Percentiles rank a stretch among this genome's conserved stretches.
These are phyloP conservation scores for Chaetomium fimeti DNA, from an alignment of 495 filamentous ascomycete genomes.

Conservation along the genomic window DNA sequence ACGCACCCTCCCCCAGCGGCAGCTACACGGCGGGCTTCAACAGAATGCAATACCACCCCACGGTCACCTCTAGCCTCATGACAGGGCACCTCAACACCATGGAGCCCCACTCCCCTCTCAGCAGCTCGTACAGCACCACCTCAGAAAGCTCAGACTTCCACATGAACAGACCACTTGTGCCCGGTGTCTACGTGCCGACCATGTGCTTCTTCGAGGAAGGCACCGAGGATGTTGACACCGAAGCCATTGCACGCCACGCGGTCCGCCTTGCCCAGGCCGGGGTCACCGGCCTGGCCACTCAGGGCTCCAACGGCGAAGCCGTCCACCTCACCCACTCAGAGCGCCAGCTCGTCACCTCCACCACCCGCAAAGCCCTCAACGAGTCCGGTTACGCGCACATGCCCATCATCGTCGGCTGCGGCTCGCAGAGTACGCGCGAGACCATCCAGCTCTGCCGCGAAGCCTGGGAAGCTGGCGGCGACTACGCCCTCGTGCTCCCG, in stretches of 20 bases:
- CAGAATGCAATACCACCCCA: constrained; percentile 41
- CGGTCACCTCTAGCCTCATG: constrained; percentile 37
- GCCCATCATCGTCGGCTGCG: constrained; percentile 85
- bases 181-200: constrained; percentile 82
- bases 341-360: constrained; percentile 68
- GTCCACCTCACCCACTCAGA: constrained; percentile 76
- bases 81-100: constrained; percentile 29
- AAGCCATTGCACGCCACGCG: constrained; percentile 69
- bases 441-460: constrained; percentile 78
- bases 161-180: constrained; percentile 61
- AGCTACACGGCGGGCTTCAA: constrained; percentile 49
- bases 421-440: constrained; percentile 81
- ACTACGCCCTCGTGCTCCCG: constrained; percentile 84
- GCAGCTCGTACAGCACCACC: constrained; percentile 45
- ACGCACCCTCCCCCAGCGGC: constrained; percentile 49
- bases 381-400: constrained; percentile 67
- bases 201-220: constrained; percentile 81
- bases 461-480: constrained; percentile 73
- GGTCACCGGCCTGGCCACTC: constrained; percentile 75
- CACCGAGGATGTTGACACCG: constrained; percentile 74
- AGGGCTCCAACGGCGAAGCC: constrained; percentile 89
- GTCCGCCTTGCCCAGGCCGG: constrained; percentile 79
- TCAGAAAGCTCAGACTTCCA: constrained; percentile 44
- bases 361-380: constrained; percentile 74
- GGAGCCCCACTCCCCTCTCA: constrained; percentile 42